These are phyloP conservation scores for Nematocida ironsii DNA, from an alignment of 371 early-diverging fungal species.

Conservation along the genomic window DNA sequence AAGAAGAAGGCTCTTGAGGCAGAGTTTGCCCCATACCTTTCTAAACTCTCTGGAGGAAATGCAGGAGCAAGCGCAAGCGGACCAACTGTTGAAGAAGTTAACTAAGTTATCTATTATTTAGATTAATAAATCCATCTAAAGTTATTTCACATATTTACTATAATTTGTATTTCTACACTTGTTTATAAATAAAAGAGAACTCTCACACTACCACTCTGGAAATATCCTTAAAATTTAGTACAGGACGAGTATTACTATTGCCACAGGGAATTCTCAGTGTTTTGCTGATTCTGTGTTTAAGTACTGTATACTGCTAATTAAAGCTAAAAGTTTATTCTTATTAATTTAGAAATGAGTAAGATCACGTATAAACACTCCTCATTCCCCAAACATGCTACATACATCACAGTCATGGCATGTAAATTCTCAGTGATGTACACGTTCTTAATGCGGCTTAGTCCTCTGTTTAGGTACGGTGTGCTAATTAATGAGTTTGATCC, in stretches of 20 bases:
- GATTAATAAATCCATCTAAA: slow-evolving; percentile 16
- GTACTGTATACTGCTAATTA: too few relatives aligned
- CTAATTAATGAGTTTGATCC: slow-evolving; percentile 99
- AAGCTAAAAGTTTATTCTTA: too few relatives aligned
- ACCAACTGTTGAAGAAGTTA: slow-evolving; percentile 56
- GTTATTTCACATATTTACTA: background rate
- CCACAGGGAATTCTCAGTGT: too few relatives aligned
- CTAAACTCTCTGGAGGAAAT: slow-evolving; percentile 7
- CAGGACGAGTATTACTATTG: too few relatives aligned
- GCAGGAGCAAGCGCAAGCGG: slow-evolving; percentile 10
- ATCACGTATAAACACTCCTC: background rate
- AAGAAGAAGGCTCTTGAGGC: slow-evolving; percentile 55
- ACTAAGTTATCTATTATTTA: slow-evolving; percentile 17
- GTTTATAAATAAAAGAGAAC: background rate
- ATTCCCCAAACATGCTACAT: background rate
- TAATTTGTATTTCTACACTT: background rate
- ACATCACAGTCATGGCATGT: background rate
- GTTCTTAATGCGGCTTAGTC: slow-evolving; percentile 75
- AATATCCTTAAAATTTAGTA: too few relatives aligned
- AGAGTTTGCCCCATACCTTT: slow-evolving; percentile 32
- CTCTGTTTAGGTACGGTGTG: slow-evolving; percentile 82
- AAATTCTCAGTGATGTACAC: background rate
- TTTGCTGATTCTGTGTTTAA: too few relatives aligned
- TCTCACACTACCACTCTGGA: too few relatives aligned
- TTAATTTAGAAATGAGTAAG: background rate